Conservation (phyloP, 2,329 filamentous ascomycete species). For the Aureobasidium sp. region DNA sequence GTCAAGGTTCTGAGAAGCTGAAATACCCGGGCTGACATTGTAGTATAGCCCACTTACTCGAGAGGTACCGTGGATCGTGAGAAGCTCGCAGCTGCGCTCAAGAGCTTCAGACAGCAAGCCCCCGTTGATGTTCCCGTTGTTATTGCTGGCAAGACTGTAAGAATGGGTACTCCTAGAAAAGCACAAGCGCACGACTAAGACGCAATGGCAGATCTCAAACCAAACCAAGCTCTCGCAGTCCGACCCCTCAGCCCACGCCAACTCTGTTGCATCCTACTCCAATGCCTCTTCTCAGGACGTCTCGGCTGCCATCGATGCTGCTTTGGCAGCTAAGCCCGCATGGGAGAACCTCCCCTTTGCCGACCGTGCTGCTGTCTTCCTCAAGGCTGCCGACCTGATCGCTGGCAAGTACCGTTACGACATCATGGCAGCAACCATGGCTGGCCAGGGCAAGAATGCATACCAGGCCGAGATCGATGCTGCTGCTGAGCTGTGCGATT, state of each 20-base stretch:
- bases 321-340: conserved; percentile 73
- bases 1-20: background rate
- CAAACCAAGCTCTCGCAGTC: conserved; percentile 68
- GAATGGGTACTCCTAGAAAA: background rate
- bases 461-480: conserved; percentile 99
- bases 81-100: conserved; percentile 66
- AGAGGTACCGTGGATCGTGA: conserved; percentile 76
- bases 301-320: conserved; percentile 70
- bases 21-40: background rate
- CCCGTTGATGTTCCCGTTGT: conserved; percentile 76
- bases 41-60: conserved; percentile 70
- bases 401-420: conserved; percentile 92
- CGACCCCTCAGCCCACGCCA: conserved; percentile 75
- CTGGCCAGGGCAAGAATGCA: conserved; percentile 95
- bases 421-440: conserved; percentile 91
- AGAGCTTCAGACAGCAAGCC: conserved; percentile 58
- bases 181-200: background rate
- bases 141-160: conserved; percentile 73
- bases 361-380: conserved; percentile 85
- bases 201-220: background rate
- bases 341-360: conserved; percentile 87
- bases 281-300: conserved; percentile 73
- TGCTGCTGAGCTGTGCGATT: conserved; percentile 86
- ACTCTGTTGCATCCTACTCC: conserved; percentile 74
- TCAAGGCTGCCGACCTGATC: conserved; percentile 91